Conservation (phyloP, 768 basidiomycete genomes). For the Crucibulum laeve region DNA sequence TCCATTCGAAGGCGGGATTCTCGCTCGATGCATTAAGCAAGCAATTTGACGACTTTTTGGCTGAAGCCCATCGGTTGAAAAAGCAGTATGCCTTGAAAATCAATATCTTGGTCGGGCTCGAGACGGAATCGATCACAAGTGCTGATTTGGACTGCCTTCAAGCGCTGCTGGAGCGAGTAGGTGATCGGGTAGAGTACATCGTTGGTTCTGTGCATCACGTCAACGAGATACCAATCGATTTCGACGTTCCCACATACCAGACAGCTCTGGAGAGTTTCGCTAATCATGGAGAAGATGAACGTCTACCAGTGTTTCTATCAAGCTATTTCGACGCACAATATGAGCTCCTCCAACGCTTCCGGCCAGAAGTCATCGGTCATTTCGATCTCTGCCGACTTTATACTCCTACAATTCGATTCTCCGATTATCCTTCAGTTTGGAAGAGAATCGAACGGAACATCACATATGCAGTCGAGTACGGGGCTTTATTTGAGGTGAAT, state of each 20-base stretch:
- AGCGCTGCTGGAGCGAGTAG: conserved; percentile 42
- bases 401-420: conserved; percentile 54
- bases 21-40: conserved; percentile 43
- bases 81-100: conserved; percentile 57
- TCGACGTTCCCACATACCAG: conserved; percentile 71
- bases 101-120: conserved; percentile 79
- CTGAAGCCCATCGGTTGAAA: conserved; percentile 78
- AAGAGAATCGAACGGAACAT: conserved; percentile 73
- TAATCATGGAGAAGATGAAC: conserved; percentile 20
- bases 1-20: conserved; percentile 44
- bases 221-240: conserved; percentile 85
- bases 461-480: conserved; percentile 66
- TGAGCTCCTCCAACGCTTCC: conserved; percentile 60
- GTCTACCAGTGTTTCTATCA: conserved; percentile 46
- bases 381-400: conserved; percentile 91
- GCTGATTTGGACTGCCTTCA: conserved; percentile 60
- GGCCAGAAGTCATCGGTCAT: conserved; percentile 90
- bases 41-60: conserved; percentile 73
- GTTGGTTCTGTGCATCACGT: conserved; percentile 96
- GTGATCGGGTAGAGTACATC: conserved; percentile 70
- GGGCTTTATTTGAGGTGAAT: conserved; percentile 91
- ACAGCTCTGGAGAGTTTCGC: conserved; percentile 46
- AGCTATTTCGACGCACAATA: conserved; percentile 87
- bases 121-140: conserved; percentile 84
- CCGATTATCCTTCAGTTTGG: conserved; percentile 57